Conservation (phyloP, 208 protist species). For the Crithidia acanthocephali region DNA sequence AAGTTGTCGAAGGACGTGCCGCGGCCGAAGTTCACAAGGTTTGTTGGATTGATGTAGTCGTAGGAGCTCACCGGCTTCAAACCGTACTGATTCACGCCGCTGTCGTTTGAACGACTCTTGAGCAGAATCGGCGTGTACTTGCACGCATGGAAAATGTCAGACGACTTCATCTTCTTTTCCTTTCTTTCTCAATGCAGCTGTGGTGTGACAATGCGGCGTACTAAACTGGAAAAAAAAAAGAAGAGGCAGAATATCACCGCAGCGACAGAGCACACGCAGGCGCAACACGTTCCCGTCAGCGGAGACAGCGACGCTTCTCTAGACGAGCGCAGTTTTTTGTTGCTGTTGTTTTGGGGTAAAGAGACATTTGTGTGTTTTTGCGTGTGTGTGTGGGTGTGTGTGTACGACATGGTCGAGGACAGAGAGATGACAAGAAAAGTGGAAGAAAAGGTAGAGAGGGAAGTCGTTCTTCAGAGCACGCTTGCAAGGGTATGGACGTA, state of each 20-base stretch:
- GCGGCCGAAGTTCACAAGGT: constrained; percentile 89
- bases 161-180: constrained; percentile 55
- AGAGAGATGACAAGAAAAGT: background rate
- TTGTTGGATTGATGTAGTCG: constrained; percentile 90
- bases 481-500: no score
- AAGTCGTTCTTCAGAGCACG: no score
- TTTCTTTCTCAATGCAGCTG: no score
- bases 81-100: constrained; percentile 90
- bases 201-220: no score
- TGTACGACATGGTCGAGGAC: background rate
- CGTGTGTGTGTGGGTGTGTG: background rate
- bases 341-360: no score
- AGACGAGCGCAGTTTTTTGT: no score
- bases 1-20: constrained; percentile 89
- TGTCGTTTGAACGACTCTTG: constrained; percentile 65
- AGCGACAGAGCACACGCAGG: background rate
- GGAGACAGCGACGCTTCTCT: no score
- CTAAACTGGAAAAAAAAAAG: no score
- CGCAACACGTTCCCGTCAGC: background rate
- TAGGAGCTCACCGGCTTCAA: constrained; percentile 79
- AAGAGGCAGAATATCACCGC: no score
- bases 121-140: constrained; percentile 68
- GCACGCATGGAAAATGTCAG: constrained; percentile 74
- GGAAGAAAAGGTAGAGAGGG: background rate
- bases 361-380: no score